These are phyloP conservation scores for Rhypophila decipiens DNA, from an alignment of 495 filamentous ascomycete species.

Conservation along the genomic window DNA sequence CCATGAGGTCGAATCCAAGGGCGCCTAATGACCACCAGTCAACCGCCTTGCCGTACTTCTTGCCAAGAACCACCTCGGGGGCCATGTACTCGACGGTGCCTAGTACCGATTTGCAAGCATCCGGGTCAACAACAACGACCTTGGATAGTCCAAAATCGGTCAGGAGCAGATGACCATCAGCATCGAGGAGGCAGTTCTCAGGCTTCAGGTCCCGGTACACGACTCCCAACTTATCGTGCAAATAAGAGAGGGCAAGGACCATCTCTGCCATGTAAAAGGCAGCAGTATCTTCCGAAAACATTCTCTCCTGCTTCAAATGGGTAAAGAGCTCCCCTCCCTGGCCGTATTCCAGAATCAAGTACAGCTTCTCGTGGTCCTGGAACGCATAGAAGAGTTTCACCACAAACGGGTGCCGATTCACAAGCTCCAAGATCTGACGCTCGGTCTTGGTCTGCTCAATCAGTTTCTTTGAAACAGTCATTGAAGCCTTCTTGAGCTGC, in stretches of 20 bases:
- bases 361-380: conserved; percentile 96
- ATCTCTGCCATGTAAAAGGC: conserved; percentile 99
- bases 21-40: conserved; percentile 99
- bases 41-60: conserved; percentile 83
- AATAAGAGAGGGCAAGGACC: conserved; percentile 85
- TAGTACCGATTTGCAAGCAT: conserved; percentile 78
- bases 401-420: conserved; percentile 93
- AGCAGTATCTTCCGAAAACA: conserved; percentile 81
- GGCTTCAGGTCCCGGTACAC: conserved; percentile 97
- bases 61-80: conserved; percentile 80
- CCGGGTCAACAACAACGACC: conserved; percentile 78
- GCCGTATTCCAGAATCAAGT: conserved; percentile 97
- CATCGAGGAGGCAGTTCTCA: conserved; percentile 92
- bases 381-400: conserved; percentile 98
- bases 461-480: conserved; percentile 86
- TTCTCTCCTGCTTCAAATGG: conserved; percentile 80
- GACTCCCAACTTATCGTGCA: conserved; percentile 86
- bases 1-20: conserved; percentile 84
- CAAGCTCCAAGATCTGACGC: conserved; percentile 84
- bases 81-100: conserved; percentile 99
- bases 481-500: conserved; percentile 92
- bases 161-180: conserved; percentile 83
- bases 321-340: conserved; percentile 92
- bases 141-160: conserved; percentile 98
- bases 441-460: conserved; percentile 97